Conservation (phyloP, 23 red algal genomes). For the Gracilaria domingensis region DNA sequence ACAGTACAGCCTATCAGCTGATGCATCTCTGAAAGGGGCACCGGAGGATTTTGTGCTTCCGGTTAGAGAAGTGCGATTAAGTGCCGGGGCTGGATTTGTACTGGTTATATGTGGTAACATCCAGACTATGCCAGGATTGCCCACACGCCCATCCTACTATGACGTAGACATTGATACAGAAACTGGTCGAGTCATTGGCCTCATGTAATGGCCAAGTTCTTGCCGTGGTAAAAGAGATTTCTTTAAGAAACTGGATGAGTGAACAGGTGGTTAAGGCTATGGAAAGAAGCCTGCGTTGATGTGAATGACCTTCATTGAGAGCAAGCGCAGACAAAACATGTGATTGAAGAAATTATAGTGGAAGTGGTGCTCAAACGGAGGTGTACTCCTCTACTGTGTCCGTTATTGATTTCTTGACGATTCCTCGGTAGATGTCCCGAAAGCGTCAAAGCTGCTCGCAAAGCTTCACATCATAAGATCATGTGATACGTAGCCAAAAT, state of each 20-base stretch:
- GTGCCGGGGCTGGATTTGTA: slow-evolving; percentile 98
- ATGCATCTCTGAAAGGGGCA: slow-evolving; percentile 85
- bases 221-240: background rate
- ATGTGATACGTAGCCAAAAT: too few species aligned
- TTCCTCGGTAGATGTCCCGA: too few species aligned
- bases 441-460: too few species aligned
- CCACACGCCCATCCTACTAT: slow-evolving; percentile 95
- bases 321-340: too few species aligned
- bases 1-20: slow-evolving; percentile 93
- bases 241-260: background rate
- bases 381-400: too few species aligned
- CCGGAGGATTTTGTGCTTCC: slow-evolving; percentile 89
- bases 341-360: too few species aligned
- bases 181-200: slow-evolving; percentile 80
- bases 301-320: too few species aligned
- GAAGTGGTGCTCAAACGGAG: too few species aligned
- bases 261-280: background rate
- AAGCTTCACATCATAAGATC: too few species aligned
- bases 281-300: too few species aligned
- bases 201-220: slow-evolving; percentile 49
- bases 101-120: slow-evolving; percentile 87
- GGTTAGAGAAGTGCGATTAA: slow-evolving; percentile 87
- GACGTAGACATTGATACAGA: slow-evolving; percentile 94
- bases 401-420: too few species aligned
- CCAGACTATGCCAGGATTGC: slow-evolving; percentile 98